These are phyloP conservation scores for Senna siamea DNA, from an alignment of 306 rosid genomes.

Conservation along the genomic window DNA sequence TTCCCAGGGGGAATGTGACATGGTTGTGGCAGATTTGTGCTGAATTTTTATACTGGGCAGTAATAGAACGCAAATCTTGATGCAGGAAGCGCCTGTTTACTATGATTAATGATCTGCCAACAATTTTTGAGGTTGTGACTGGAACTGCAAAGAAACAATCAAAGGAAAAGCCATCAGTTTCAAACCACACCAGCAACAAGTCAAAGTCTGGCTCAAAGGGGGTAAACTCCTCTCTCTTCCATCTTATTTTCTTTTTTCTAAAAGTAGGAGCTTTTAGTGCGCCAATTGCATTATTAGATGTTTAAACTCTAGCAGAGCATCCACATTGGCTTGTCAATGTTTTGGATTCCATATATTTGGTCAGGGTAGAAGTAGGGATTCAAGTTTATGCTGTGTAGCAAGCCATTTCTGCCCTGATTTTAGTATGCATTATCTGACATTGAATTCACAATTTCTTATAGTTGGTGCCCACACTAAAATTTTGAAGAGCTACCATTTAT, in stretches of 20 bases:
- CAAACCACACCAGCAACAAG: conserved; percentile 64
- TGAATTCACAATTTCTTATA: neutral
- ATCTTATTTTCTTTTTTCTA: neutral
- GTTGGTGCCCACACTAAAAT: neutral
- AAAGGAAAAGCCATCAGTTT: conserved; percentile 62
- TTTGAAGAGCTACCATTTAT: neutral
- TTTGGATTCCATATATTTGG: no score
- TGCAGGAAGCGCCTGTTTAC: conserved; percentile 65
- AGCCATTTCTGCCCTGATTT: no score
- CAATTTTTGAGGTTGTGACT: conserved; percentile 65
- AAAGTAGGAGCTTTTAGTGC: neutral
- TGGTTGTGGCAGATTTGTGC: neutral
- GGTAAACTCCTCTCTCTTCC: conserved; percentile 48
- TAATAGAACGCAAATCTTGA: conserved; percentile 24
- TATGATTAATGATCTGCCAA: conserved; percentile 71
- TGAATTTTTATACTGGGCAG: neutral
- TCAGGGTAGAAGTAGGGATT: no score
- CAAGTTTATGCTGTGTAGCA: no score
- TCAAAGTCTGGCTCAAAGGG: conserved; percentile 65
- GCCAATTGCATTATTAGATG: neutral
- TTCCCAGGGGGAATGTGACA: neutral
- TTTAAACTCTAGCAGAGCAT: conserved; percentile 9
- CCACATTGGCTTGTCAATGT: neutral
- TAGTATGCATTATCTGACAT: neutral
- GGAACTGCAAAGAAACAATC: conserved; percentile 54